These are phyloP conservation scores for Fragaria iinumae DNA, from an alignment of 306 rosid species.

Conservation along the genomic window DNA sequence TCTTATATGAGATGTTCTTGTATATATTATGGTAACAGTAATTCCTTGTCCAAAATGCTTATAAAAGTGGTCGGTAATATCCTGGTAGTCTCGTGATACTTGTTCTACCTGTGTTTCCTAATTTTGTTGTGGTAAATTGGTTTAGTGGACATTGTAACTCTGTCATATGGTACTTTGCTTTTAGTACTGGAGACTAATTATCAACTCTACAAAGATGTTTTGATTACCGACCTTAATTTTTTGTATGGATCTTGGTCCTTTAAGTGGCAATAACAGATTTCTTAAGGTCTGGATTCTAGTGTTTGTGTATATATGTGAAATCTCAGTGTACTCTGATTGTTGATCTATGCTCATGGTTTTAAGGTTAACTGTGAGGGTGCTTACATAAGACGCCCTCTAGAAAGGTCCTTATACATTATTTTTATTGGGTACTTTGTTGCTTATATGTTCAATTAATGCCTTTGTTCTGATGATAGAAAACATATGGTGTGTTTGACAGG, in stretches of 20 bases:
- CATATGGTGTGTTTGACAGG: constrained; percentile 52
- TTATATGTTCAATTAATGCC: constrained; percentile 17
- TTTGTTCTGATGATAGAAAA: constrained; percentile 21
- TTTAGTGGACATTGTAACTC: background rate
- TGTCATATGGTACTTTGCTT: background rate
- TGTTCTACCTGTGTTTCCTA: background rate
- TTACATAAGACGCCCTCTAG: background rate
- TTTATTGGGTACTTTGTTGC: background rate
- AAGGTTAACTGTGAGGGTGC: background rate
- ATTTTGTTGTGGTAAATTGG: background rate
- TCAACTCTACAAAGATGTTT: background rate
- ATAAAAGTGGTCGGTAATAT: background rate
- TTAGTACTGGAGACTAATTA: background rate
- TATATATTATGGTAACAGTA: background rate
- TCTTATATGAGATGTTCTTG: constrained; percentile 2
- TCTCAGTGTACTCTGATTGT: constrained; percentile 1
- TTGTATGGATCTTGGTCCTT: background rate
- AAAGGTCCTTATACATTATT: background rate
- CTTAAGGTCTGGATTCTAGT: background rate
- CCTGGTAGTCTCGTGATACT: background rate
- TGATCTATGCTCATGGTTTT: background rate
- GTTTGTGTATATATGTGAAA: constrained; percentile 1
- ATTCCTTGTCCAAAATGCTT: constrained; percentile 3
- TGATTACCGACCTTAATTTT: background rate
- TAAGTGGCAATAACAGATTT: background rate